Evolutionary conservation across 2,329 filamentous ascomycete genomes (phyloP).

Genomic region (Apiospora koreana): DNA sequence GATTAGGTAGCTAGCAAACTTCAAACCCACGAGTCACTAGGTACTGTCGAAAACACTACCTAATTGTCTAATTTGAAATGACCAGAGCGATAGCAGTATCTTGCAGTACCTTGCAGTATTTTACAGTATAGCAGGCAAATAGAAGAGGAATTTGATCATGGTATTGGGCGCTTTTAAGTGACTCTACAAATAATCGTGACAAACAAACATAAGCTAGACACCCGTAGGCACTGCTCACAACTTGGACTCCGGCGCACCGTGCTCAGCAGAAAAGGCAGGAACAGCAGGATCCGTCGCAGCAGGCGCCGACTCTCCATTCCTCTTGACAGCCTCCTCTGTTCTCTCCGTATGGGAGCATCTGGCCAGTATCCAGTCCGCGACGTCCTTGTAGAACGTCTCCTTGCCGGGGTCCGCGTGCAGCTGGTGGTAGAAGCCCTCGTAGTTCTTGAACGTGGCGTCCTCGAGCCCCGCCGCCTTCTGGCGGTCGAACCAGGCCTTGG

Average conservation of each 20-base stretch:
- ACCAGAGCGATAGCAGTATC: no score
- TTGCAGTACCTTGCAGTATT: no score
- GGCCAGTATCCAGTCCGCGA: constrained; percentile 66
- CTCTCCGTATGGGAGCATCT: constrained; percentile 23
- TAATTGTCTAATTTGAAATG: no score
- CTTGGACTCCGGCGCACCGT: not conserved
- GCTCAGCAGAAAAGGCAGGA: not conserved
- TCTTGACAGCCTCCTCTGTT: not conserved
- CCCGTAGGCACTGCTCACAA: not conserved
- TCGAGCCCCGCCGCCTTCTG: constrained; percentile 45
- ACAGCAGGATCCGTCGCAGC: not conserved
- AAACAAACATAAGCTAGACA: not conserved
- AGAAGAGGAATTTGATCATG: not conserved
- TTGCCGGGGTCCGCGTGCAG: constrained; percentile 61
- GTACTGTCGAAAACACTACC: no score
- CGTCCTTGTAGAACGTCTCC: constrained; percentile 58
- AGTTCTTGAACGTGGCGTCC: constrained; percentile 72
- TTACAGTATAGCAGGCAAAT: not conserved
- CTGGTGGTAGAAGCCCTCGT: constrained; percentile 80
- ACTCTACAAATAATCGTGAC: not conserved
- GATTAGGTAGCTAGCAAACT: no score
- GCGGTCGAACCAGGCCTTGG: constrained; percentile 62
- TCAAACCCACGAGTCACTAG: no score
- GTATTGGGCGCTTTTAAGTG: not conserved
- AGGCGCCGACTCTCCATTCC: not conserved